These are phyloP conservation scores for Rhodotorula sp. DNA, from an alignment of 1,284 basidiomycete species.

Conservation along the genomic window DNA sequence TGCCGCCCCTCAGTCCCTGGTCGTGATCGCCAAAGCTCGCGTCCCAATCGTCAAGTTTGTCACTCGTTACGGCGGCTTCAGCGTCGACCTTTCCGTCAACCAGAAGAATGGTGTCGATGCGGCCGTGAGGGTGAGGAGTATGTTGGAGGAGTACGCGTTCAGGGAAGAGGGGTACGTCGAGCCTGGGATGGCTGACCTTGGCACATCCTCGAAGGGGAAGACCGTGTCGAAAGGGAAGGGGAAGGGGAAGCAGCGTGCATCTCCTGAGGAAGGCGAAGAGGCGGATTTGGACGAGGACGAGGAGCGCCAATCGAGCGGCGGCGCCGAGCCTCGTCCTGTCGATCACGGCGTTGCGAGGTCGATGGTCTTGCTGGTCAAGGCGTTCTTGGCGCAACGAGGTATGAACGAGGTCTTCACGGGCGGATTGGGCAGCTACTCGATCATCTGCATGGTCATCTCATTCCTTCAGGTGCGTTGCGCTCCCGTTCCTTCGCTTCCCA, in stretches of 20 bases:
- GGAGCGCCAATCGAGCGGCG: neutral
- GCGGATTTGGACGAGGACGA: slow-evolving; percentile 4
- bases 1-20: slow-evolving; percentile 36
- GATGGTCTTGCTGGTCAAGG: slow-evolving; percentile 83
- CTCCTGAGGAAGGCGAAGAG: neutral
- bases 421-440: slow-evolving; percentile 89
- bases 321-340: slow-evolving; percentile 23
- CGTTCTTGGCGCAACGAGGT: slow-evolving; percentile 80
- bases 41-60: slow-evolving; percentile 77
- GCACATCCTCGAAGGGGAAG: slow-evolving; percentile 5
- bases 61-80: slow-evolving; percentile 67
- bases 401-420: slow-evolving; percentile 98
- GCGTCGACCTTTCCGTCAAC: slow-evolving; percentile 88
- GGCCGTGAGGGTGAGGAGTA: slow-evolving; percentile 53
- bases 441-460: slow-evolving; percentile 87
- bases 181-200: slow-evolving; percentile 7
- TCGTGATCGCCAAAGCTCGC: slow-evolving; percentile 51
- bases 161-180: slow-evolving; percentile 32
- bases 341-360: slow-evolving; percentile 43
- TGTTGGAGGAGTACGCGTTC: slow-evolving; percentile 39
- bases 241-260: slow-evolving; percentile 13
- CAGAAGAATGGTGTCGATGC: slow-evolving; percentile 80
- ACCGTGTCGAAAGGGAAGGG: slow-evolving; percentile 1
- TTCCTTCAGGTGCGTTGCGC: slow-evolving; percentile 71
- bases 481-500: neutral